A percentile compares a stretch with the other conserved stretches of the same genome.
phyloP scores from a whole-genome alignment of 192 early-diverging fungal species.

The Coemansia sp. region DNA sequence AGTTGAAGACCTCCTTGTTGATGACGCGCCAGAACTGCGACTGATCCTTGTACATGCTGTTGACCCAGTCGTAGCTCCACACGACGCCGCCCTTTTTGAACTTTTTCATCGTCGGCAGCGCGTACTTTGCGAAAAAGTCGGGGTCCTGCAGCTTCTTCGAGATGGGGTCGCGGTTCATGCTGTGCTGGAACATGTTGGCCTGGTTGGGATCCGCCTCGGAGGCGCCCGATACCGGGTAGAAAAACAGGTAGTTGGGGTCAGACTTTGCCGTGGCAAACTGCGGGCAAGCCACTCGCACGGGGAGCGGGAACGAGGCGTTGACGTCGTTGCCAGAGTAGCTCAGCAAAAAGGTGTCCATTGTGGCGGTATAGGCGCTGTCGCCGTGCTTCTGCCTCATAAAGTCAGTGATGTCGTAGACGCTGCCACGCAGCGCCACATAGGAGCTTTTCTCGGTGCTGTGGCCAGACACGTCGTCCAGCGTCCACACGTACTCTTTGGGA shows the following conservation, averaged over 20 bases:
- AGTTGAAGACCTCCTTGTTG: conserved; percentile 67
- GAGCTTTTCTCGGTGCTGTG: conserved; percentile 57
- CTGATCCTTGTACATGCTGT: conserved; percentile 54
- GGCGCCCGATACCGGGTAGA: conserved; percentile 13
- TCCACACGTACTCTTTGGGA: conserved; percentile 72
- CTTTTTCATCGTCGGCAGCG: conserved; percentile 31
- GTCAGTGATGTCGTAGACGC: conserved; percentile 73
- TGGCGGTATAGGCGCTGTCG: conserved; percentile 18
- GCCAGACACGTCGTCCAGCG: conserved; percentile 62
- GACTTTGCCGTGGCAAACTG: conserved; percentile 28
- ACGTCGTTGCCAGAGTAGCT: conserved; percentile 51
- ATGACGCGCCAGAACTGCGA: conserved; percentile 61
- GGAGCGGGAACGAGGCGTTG: conserved; percentile 66
- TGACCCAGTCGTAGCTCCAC: conserved; percentile 58
- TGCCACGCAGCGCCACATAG: conserved; percentile 69
- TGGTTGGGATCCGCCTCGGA: conserved; percentile 2
- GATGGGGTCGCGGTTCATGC: conserved; percentile 11
- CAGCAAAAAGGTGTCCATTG: conserved; percentile 20
- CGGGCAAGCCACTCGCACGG: conserved; percentile 59
- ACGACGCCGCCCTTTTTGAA: conserved; percentile 66
- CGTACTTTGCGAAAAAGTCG: conserved; percentile 25
- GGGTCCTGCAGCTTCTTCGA: conserved; percentile 32
- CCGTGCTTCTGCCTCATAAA: conserved; percentile 58
- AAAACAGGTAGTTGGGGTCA: conserved; percentile 36
- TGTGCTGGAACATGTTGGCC: conserved; percentile 25